phyloP scores from a whole-genome alignment of 495 filamentous ascomycete genomes.

The Penicillium alfredii region DNA sequence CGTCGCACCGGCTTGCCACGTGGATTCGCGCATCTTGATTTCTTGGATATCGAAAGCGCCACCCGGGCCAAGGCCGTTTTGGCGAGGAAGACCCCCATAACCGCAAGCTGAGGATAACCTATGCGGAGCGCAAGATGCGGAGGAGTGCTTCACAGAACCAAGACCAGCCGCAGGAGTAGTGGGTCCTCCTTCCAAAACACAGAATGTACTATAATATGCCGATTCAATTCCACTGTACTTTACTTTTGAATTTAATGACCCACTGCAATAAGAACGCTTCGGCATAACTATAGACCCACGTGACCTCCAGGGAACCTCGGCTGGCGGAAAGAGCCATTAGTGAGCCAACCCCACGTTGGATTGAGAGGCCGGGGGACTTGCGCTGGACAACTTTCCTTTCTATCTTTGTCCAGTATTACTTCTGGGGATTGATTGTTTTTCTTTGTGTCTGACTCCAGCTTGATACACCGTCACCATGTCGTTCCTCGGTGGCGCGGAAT shows the following conservation, averaged over 20 bases:
- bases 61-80: slow-evolving; percentile 51
- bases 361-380: slow-evolving; percentile 11
- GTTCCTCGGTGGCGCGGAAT: slow-evolving; percentile 91
- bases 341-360: slow-evolving; percentile 33
- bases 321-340: slow-evolving; percentile 21
- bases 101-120: slow-evolving; percentile 63
- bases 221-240: too few relatives aligned
- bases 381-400: neutral
- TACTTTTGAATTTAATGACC: too few relatives aligned
- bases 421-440: too few relatives aligned
- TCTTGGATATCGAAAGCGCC: slow-evolving; percentile 60
- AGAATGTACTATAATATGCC: neutral
- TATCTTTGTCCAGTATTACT: too few relatives aligned
- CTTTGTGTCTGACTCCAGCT: slow-evolving; percentile 1
- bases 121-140: slow-evolving; percentile 22
- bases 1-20: slow-evolving; percentile 77
- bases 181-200: neutral
- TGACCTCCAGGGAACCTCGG: slow-evolving; percentile 36
- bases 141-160: too few relatives aligned
- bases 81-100: slow-evolving; percentile 54
- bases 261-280: too few relatives aligned
- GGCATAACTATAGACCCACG: slow-evolving; percentile 19
- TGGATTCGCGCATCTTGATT: slow-evolving; percentile 90
- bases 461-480: slow-evolving; percentile 55
- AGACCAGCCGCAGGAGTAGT: too few relatives aligned